A percentile compares a stretch with the other conserved stretches of the same genome.
These are phyloP conservation scores for Abortiporus biennis DNA, from an alignment of 1,284 basidiomycete genomes.

Conservation along the genomic window DNA sequence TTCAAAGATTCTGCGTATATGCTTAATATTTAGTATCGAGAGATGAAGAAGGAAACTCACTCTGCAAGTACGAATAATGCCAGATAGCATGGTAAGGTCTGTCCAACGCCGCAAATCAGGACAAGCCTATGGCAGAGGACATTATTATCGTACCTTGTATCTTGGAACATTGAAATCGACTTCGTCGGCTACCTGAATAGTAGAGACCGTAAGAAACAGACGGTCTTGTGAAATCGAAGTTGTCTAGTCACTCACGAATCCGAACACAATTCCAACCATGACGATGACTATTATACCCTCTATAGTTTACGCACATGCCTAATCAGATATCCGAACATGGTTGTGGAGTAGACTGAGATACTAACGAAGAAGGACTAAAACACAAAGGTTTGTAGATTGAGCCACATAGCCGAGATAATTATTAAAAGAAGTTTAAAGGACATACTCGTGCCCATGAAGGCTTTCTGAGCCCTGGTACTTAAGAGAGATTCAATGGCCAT, in stretches of 20 bases:
- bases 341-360: constrained; percentile 2
- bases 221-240: constrained; percentile 1
- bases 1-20: constrained; percentile 54
- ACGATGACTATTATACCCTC: constrained; percentile 45
- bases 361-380: constrained; percentile 25
- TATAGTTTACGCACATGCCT: constrained; percentile 15
- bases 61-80: constrained; percentile 77
- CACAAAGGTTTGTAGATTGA: background rate
- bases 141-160: constrained; percentile 45
- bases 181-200: constrained; percentile 44
- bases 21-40: background rate
- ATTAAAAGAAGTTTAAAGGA: too few species aligned
- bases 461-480: constrained; percentile 57
- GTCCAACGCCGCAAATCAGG: constrained; percentile 6
- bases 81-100: constrained; percentile 83
- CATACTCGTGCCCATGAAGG: constrained; percentile 61
- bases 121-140: background rate
- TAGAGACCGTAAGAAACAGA: constrained; percentile 7
- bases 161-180: constrained; percentile 35
- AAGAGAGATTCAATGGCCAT: constrained; percentile 67
- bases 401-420: background rate
- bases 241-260: constrained; percentile 21
- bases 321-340: background rate
- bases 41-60: constrained; percentile 31
- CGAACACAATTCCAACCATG: constrained; percentile 37